Evolutionary conservation across 352 stramenopile species (phyloP).

Genomic region (Elongisporangium prolatum): DNA sequence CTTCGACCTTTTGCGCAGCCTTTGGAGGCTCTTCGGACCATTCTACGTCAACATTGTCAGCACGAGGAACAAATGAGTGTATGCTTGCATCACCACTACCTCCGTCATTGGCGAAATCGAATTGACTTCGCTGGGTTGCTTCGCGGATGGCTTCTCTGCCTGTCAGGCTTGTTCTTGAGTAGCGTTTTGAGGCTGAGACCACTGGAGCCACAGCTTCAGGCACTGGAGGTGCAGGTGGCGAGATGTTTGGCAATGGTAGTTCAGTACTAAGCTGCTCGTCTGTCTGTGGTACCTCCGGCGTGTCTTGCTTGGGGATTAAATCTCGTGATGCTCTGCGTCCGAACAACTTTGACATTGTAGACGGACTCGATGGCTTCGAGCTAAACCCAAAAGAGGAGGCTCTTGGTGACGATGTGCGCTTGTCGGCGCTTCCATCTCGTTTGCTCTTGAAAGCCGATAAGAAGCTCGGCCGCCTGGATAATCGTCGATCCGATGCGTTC

Average conservation of each 20-base stretch:
- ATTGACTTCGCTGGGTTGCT: slow-evolving; percentile 19
- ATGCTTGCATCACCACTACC: slow-evolving; percentile 4
- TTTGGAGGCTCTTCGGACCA: not conserved
- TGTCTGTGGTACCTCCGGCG: not conserved
- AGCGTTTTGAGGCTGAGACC: not conserved
- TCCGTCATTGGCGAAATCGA: slow-evolving; percentile 22
- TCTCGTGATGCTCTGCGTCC: slow-evolving; percentile 4
- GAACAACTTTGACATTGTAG: slow-evolving; percentile 15
- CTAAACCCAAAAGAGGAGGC: not conserved
- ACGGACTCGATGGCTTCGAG: not conserved
- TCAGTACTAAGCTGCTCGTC: not conserved
- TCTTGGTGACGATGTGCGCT: not conserved
- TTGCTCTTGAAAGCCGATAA: slow-evolving; percentile 10
- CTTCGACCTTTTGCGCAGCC: not conserved
- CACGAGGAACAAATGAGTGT: not conserved
- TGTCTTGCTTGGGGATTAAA: not conserved
- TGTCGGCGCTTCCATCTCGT: not conserved
- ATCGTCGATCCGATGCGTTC: slow-evolving; percentile 4
- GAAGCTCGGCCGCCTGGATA: slow-evolving; percentile 17
- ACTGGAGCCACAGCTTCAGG: not conserved
- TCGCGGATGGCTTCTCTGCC: slow-evolving; percentile 25
- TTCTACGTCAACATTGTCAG: not conserved
- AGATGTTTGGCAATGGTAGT: slow-evolving; percentile 1
- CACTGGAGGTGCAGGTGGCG: not conserved
- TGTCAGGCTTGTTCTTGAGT: slow-evolving; percentile 6